phyloP scores from a whole-genome alignment of 1,284 basidiomycete genomes.

The Fomes fomentarius region DNA sequence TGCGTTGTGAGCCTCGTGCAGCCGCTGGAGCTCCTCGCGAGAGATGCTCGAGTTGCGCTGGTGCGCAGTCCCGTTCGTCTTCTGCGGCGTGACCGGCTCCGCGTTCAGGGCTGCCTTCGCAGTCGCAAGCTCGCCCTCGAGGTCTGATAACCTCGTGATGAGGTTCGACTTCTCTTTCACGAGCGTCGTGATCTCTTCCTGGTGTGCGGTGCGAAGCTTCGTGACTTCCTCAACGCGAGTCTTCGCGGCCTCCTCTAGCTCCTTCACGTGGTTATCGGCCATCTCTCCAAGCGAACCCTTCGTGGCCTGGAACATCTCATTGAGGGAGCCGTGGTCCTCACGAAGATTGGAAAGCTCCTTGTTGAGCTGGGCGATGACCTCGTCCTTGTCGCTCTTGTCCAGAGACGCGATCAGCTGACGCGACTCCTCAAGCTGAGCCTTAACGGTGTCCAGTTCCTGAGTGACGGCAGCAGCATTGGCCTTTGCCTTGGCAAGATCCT shows the following conservation, averaged over 20 bases:
- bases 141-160: constrained; percentile 61
- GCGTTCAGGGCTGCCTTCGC: constrained; percentile 56
- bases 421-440: constrained; percentile 65
- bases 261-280: constrained; percentile 65
- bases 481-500: constrained; percentile 80
- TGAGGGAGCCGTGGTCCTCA: constrained; percentile 64
- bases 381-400: constrained; percentile 50
- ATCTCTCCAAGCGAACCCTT: constrained; percentile 73
- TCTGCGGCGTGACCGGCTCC: constrained; percentile 49
- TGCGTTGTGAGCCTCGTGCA: constrained; percentile 81
- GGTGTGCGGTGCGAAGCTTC: constrained; percentile 58
- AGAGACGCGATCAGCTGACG: constrained; percentile 45
- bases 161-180: constrained; percentile 63
- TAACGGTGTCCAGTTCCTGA: constrained; percentile 57
- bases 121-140: constrained; percentile 76
- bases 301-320: constrained; percentile 63
- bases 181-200: constrained; percentile 57
- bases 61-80: constrained; percentile 54
- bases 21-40: constrained; percentile 71
- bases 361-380: constrained; percentile 56
- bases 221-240: constrained; percentile 70
- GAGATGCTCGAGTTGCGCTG: constrained; percentile 57
- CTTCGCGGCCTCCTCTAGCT: constrained; percentile 73
- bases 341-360: constrained; percentile 61
- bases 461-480: constrained; percentile 51